Conservation (phyloP, 192 early-diverging fungal species). For the Phycomyces nitens region DNA sequence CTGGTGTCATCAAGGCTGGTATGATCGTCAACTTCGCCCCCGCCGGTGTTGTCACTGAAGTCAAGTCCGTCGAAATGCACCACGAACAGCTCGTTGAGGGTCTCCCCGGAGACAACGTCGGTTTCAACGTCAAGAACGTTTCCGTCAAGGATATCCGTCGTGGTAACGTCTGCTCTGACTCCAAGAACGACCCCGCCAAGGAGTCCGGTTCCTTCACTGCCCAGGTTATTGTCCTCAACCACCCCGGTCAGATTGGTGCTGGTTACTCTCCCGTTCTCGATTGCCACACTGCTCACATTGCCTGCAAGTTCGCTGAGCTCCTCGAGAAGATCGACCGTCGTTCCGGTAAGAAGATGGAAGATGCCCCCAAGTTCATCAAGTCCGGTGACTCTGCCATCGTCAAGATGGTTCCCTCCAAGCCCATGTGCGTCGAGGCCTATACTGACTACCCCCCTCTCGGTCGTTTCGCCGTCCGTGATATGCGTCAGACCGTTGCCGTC, state of each 20-base stretch:
- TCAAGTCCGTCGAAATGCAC: conserved; percentile 98
- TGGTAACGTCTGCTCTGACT: conserved; percentile 94
- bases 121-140: conserved; percentile 99
- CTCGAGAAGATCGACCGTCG: conserved; percentile 94
- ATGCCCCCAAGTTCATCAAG: conserved; percentile 94
- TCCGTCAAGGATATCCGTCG: conserved; percentile 97
- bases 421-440: conserved; percentile 94
- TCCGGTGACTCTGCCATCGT: conserved; percentile 93
- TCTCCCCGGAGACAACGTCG: conserved; percentile 95
- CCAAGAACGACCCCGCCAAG: conserved; percentile 96
- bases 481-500: conserved; percentile 97
- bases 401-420: conserved; percentile 93
- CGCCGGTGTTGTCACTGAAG: conserved; percentile 66
- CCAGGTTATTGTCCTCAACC: conserved; percentile 96
- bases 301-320: conserved; percentile 93
- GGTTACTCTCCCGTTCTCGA: conserved; percentile 95
- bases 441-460: conserved; percentile 92
- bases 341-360: conserved; percentile 92
- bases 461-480: conserved; percentile 97
- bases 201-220: conserved; percentile 85
- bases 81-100: conserved; percentile 87
- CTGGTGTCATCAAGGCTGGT: conserved; percentile 78
- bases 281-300: conserved; percentile 97
- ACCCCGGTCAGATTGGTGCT: conserved; percentile 91
- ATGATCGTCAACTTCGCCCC: conserved; percentile 13